phyloP scores from a whole-genome alignment of 352 stramenopile genomes.

The Peronospora farinosa region DNA sequence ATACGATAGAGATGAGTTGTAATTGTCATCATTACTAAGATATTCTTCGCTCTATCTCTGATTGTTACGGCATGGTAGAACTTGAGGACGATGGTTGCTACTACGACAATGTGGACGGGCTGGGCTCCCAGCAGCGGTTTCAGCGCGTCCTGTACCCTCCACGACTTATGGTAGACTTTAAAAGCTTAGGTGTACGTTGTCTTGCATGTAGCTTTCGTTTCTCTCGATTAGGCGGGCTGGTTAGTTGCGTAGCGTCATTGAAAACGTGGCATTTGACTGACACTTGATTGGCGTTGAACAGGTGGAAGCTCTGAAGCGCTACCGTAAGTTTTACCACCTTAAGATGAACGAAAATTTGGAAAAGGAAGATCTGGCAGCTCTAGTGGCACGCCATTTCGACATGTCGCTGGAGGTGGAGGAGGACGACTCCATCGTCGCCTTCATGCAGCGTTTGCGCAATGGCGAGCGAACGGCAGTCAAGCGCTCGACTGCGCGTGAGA shows the following conservation, averaged over 20 bases:
- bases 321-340: constrained; percentile 76
- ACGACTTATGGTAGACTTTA: constrained; percentile 83
- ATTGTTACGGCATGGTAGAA: constrained; percentile 13
- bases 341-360: constrained; percentile 46
- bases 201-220: not conserved
- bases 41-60: constrained; percentile 2
- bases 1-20: not conserved
- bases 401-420: constrained; percentile 74
- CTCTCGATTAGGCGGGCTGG: not conserved
- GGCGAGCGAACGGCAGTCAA: constrained; percentile 59
- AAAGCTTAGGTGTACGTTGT: constrained; percentile 54
- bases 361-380: constrained; percentile 69
- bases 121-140: constrained; percentile 30
- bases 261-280: not conserved
- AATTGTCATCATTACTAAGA: not conserved
- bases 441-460: constrained; percentile 80
- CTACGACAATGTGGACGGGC: constrained; percentile 25
- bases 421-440: constrained; percentile 81
- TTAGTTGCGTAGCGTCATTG: not conserved
- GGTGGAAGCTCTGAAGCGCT: constrained; percentile 69
- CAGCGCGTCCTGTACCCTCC: constrained; percentile 61
- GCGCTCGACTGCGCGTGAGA: constrained; percentile 40
- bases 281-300: constrained; percentile 18
- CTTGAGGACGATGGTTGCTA: constrained; percentile 25
- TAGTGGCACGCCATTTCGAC: constrained; percentile 79